phyloP scores from a whole-genome alignment of 257 asterid genomes.

The Galeopsis tetrahit region DNA sequence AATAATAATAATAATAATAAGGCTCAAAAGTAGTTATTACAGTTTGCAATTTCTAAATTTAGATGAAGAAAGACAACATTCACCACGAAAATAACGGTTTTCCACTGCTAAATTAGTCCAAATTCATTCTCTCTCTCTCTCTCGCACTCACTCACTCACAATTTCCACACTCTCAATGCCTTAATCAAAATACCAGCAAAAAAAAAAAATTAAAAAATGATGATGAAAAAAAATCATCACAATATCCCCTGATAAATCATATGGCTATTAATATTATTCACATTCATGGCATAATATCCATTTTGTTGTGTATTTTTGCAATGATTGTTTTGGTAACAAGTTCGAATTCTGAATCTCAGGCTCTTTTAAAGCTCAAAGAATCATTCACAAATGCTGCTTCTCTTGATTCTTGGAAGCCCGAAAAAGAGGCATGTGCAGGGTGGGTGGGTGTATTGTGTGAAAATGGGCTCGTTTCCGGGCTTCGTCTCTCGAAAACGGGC shows the following conservation, averaged over 20 bases:
- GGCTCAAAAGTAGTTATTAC: neutral
- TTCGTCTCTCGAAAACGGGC: conserved; percentile 50
- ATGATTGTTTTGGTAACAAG: conserved; percentile 27
- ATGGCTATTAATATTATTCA: conserved; percentile 50
- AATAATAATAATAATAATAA: too few relatives aligned
- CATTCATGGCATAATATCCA: conserved; percentile 31
- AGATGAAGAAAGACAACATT: conserved; percentile 12
- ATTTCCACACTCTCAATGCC: neutral
- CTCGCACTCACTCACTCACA: neutral
- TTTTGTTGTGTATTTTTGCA: conserved; percentile 32
- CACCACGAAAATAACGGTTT: conserved; percentile 37
- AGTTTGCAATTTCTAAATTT: conserved; percentile 29
- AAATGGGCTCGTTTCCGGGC: conserved; percentile 46
- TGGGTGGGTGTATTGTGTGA: conserved; percentile 65
- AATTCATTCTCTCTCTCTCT: conserved; percentile 14
- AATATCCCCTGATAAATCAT: neutral
- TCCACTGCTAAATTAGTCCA: conserved; percentile 32
- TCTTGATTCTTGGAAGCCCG: conserved; percentile 74
- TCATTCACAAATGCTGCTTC: conserved; percentile 48
- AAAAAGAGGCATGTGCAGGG: conserved; percentile 52
- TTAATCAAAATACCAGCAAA: neutral
- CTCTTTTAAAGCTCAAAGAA: conserved; percentile 56
- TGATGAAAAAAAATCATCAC: conserved; percentile 2
- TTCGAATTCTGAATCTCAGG: conserved; percentile 55
- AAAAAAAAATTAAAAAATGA: neutral